Conservation (phyloP, 2,329 filamentous ascomycete genomes). For the Coniochaeta sp. region DNA sequence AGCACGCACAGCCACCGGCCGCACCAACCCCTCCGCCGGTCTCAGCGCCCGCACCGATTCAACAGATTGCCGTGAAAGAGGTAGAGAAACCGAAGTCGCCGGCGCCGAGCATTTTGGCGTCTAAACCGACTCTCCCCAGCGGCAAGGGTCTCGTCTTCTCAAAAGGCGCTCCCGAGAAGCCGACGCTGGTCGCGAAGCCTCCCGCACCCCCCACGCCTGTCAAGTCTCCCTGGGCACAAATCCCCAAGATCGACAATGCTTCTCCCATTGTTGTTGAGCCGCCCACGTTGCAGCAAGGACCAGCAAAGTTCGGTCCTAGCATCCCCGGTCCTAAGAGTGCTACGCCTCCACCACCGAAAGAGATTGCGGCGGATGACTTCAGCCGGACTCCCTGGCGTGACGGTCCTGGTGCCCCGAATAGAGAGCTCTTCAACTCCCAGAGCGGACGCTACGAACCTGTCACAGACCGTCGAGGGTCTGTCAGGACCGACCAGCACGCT, state of each 20-base stretch:
- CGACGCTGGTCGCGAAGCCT: constrained; percentile 65
- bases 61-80: constrained; percentile 14
- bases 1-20: constrained; percentile 22
- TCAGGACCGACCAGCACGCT: constrained; percentile 57
- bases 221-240: constrained; percentile 85
- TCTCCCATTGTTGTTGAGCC: constrained; percentile 60
- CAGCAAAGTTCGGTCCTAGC: constrained; percentile 43
- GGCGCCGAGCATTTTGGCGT: constrained; percentile 11
- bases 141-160: constrained; percentile 52
- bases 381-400: constrained; percentile 78
- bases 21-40: constrained; percentile 18
- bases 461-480: constrained; percentile 63
- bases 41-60: constrained; percentile 19
- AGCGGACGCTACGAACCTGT: constrained; percentile 91
- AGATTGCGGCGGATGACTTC: constrained; percentile 92
- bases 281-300: constrained; percentile 21
- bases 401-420: constrained; percentile 49
- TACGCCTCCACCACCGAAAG: constrained; percentile 54
- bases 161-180: constrained; percentile 62
- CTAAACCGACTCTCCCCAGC: constrained; percentile 3
- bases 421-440: constrained; percentile 90
- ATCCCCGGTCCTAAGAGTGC: constrained; percentile 49
- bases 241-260: constrained; percentile 78
- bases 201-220: constrained; percentile 58
- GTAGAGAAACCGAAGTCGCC: constrained; percentile 39